Base-by-base conservation (phyloP, 306 rosid species). In the Lithocarpus polystachyus region DNA sequence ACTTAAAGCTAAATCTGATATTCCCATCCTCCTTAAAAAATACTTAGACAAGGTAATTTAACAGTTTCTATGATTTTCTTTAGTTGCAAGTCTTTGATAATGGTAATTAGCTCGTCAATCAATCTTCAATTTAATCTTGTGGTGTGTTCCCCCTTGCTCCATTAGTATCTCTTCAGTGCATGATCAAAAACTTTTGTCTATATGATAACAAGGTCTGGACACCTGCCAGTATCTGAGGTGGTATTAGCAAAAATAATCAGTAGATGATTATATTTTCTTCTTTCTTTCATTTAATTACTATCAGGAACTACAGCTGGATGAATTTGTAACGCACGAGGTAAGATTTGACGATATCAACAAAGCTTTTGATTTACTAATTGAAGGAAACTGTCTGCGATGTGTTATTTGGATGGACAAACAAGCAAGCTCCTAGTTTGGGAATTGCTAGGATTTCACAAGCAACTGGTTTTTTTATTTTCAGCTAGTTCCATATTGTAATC, bases 251-350 rank as follows among this genome's bases (percentile, higher is more conserved):
- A 23, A 26, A 28, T 13, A 22, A n/a, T 59, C 5, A 4, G 24
- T 67, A 67, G 71, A 67, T 67, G 4, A 18, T 67, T 9, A 1
- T 35, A 5, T 29, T 78, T 19, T 22, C 54, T 75, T 22, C 56
- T 0, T 6, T 33, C 68, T 78, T 23, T 0, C 12, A 23, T 51
- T 62, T 24, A 5, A 45, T 15, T 60, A 26, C n/a, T 55, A 17
- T 33, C 88, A 90, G 98, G 93, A 94, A 72, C 90, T 89, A 70
- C 85, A 79, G 24, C 83, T 92, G 88, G 98, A 94, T 79, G 89
- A 90, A 43, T 94, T 92, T 83, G 92, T 90, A 4, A 88, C 97
- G 9, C 97, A 90, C 18, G 94, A 92, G 74, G 73, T 88, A 65
- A 76, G 48, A 73, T 92, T 94, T 55, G 83, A 92, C 62, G 96